Evolutionary conservation across 306 rosid genomes (phyloP), one percentile per base, ranked within the genome.

Genomic region (Rosa persica): DNA sequence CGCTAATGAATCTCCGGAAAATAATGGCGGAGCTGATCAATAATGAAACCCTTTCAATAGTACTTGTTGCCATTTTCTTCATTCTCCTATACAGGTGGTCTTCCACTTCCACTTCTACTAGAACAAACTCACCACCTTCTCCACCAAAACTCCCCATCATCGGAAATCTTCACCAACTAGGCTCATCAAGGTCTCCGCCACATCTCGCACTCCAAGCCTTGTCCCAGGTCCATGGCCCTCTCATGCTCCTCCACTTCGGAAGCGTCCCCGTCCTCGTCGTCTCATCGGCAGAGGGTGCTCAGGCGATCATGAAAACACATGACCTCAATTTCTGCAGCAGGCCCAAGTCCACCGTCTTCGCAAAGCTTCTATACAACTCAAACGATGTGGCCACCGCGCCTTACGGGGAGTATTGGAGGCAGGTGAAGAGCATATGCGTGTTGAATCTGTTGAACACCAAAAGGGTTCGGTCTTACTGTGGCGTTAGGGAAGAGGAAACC

Each of bases 91-190:
- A 65, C 75, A 73, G 75, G 76, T 81, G 86, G 87, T 49, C 17
- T 16, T 57, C 16, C n/a, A 7, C 3, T 27, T 40, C 84, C 1
- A 22, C 51, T 44, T 54, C 30, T 27, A 6, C 5, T 7, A 48
- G 83, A 1, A 27, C 17, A 30, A 80, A 5, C 62, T 78, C 76
- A 70, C 84, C 84, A 5, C 89, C 89, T 27, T 87, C 91, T 5
- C 89, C 90, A 23, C 79, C 85, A 22, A 89, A 79, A 65, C 36
- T 85, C 9, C 93, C 90, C 0, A 22, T 89, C 30, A 58, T 87
- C 19, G 89, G 93, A 54, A 87, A 89, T 62, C 79, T 89, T 44
- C 88, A 83, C 34, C 93, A 85, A 65, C 64, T 86, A 5, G 88
- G 90, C 49, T 12, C 5, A 13, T 17, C 49, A 11, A 2, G 15